These are phyloP conservation scores for Eimeria necatrix DNA, from an alignment of 169 alveolate genomes.

Conservation along the genomic window DNA sequence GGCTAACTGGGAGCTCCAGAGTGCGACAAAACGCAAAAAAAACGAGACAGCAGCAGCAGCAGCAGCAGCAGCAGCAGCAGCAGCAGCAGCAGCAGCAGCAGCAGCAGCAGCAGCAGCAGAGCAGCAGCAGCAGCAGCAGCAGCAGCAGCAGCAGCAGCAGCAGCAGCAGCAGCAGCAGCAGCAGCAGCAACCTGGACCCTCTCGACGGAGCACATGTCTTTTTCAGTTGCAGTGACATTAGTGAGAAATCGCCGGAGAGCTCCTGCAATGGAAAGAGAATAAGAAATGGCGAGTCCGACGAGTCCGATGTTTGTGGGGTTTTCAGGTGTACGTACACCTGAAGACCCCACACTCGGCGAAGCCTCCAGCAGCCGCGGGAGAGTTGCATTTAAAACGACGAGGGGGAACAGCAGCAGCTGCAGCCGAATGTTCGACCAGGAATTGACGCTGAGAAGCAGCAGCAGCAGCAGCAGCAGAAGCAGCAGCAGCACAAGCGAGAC, in stretches of 20 bases:
- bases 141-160: neutral
- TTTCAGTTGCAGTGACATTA: constrained; percentile 82
- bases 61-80: neutral
- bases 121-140: neutral
- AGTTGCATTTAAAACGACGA: constrained; percentile 70
- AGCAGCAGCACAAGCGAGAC: too few relatives aligned
- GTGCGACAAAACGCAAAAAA: neutral
- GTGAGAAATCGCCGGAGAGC: constrained; percentile 81
- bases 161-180: neutral
- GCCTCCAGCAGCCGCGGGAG: constrained; percentile 52
- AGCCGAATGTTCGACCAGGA: constrained; percentile 84
- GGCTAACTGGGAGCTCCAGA: too few relatives aligned
- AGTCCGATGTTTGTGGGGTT: constrained; percentile 38
- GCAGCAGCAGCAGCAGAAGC: neutral
- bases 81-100: too few relatives aligned
- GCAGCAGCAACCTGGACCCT: constrained; percentile 76
- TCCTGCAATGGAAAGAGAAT: constrained; percentile 83
- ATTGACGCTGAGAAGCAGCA: constrained; percentile 78
- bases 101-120: neutral
- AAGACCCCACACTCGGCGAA: neutral
- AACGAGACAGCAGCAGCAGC: neutral
- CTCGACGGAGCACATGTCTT: constrained; percentile 85
- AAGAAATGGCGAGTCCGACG: constrained; percentile 84
- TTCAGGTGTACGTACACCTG: neutral
- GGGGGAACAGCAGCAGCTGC: constrained; percentile 84